Evolutionary conservation across 805 yeast genomes (phyloP).

Genomic region (Metschnikowia henanensis): DNA sequence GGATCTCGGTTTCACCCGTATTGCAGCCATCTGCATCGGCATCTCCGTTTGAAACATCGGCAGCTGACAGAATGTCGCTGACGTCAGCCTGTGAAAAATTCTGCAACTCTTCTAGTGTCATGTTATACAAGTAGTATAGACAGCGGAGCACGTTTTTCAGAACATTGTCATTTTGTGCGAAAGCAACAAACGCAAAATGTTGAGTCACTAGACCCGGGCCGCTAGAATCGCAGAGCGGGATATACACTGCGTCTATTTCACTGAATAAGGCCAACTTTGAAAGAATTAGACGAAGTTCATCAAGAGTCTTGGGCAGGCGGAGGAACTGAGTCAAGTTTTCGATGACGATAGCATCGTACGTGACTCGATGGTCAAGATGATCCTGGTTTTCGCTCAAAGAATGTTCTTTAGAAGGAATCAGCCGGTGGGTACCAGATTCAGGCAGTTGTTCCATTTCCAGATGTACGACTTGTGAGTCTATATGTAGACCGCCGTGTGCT

Average conservation of each 20-base stretch:
- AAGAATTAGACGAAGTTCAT: slow-evolving; percentile 32
- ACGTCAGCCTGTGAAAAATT: slow-evolving; percentile 32
- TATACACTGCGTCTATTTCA: slow-evolving; percentile 48
- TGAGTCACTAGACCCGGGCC: slow-evolving; percentile 37
- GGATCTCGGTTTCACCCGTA: too few species aligned
- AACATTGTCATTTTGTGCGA: slow-evolving; percentile 25
- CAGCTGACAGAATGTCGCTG: slow-evolving; percentile 21
- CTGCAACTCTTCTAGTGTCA: slow-evolving; percentile 47
- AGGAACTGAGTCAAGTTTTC: slow-evolving; percentile 56
- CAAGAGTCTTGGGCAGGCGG: slow-evolving; percentile 30
- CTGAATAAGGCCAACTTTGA: slow-evolving; percentile 47
- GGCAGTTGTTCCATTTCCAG: not conserved
- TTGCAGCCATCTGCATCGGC: not conserved
- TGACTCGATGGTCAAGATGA: not conserved
- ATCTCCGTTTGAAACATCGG: not conserved
- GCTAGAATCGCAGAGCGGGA: slow-evolving; percentile 45
- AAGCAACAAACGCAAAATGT: slow-evolving; percentile 49
- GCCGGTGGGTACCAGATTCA: not conserved
- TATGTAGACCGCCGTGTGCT: too few species aligned
- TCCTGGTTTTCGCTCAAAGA: not conserved
- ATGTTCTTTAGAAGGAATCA: not conserved
- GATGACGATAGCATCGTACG: slow-evolving; percentile 27
- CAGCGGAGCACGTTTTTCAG: slow-evolving; percentile 51
- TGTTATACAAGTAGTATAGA: slow-evolving; percentile 48
- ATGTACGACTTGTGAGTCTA: not conserved